Evolutionary conservation across 78 protist species (phyloP), one percentile per base, ranked within the genome.

Genomic region (Diacronema lutheri): DNA sequence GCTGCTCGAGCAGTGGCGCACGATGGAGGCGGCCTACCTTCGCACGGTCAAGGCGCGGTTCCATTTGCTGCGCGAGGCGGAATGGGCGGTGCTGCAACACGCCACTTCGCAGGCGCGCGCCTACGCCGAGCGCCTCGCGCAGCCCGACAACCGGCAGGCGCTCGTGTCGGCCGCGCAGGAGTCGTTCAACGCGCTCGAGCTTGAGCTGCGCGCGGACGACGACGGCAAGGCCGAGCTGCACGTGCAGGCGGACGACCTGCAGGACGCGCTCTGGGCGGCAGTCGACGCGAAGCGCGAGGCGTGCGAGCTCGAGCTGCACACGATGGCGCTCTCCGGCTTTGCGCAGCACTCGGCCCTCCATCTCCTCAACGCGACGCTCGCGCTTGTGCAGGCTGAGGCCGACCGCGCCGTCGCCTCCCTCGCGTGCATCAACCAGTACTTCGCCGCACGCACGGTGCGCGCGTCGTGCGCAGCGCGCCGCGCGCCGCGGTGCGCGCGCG

Each of bases 221-320:
- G 50, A n/a, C 25, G 69, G 72, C 40, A 81, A 81, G 74, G 74
- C 23, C 31, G 85, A 81, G 74, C 74, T 81, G 74, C 76, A 64
- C 62, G 29, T 29, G 71, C 37, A 40, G 31, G 58, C 26, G 41
- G 60, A 41, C 19, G 85, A 81, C 44, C 35, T 81, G 57, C 76
- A 68, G 71, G 85, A 81, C 20, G 74, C 37, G 38, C 74, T 81
- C 62, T 81, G 76, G 76, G 38, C 29, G 25, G 7, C n/a, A 23
- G 6, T 35, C 44, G 85, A 81, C 74, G 44, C 0, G 74, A 26
- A 37, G 33, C 66, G 69, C 56, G n/a, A 2, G n/a, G 76, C 12
- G 26, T 33, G 35, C 29, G 85, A 81, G 76, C 20, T 10, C 50
- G n/a, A 23, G 61, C 72, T 57, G 29, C 35, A 7, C 44, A 23